Evolutionary conservation across 305 asterid species (phyloP), one percentile per base, ranked within the genome.

Genomic region (Nicotiana rustica): DNA sequence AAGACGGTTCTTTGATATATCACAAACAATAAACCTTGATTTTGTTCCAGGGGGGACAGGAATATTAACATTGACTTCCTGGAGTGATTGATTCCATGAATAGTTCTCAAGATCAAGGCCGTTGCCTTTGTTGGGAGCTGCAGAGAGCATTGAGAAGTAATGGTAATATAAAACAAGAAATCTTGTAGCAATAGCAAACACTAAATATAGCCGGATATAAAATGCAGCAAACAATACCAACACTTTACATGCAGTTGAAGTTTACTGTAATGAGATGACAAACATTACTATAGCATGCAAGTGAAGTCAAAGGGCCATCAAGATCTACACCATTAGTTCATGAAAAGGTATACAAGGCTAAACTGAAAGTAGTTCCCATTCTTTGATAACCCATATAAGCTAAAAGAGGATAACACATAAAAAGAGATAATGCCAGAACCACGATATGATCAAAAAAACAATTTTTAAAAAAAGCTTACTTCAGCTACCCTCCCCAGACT

Each of bases 1-100:
- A 12, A 90, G 85, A 73, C 85, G 87, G 21, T 87, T 85, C 86
- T 84, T 88, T 87, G 89, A 86, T 33, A 88, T 85, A 33, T 88
- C 91, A 81, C 91, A 86, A 19, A 80, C 75, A 82, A 86, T 69
- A 19, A 73, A 87, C 81, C 88, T 90, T 19, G 92, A 83, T 83
- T 86, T 88, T 35, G 92, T 88, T 84, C 92, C 91, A 14, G 80
- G 81, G 36, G 90, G 91, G 7, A 89, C 91, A 14, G 91, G 87
- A 29, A 89, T 57, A 67, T 82, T 85, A 57, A 89, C 49, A 17
- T 78, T 88, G 59, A 88, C 89, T 83, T 89, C 92, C 82, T 88
- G 91, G 25, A 89, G 90, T n/a, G 91, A 82, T 65, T 89, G 92
- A 61, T 68, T 67, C 91, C 92, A 88, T 1, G 91, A 85, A 44